phyloP scores from a whole-genome alignment of 1,284 basidiomycete species.

The Ganoderma leucocontextum region DNA sequence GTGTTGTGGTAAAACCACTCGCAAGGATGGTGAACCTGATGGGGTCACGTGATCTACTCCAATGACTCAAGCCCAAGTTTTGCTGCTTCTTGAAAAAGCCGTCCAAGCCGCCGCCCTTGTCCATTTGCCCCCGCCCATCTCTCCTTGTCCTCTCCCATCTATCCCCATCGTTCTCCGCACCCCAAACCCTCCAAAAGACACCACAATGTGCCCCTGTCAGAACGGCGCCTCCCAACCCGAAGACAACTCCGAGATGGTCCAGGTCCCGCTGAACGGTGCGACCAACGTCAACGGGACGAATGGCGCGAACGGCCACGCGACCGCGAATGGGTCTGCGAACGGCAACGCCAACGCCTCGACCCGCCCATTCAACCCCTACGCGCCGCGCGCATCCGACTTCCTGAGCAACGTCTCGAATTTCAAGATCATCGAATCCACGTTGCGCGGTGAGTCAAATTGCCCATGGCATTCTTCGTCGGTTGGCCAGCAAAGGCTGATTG shows the following conservation, averaged over 20 bases:
- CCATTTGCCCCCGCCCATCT: slow-evolving; percentile 5
- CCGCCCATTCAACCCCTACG: slow-evolving; percentile 81
- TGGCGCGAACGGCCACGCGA: slow-evolving; percentile 21
- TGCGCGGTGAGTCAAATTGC: slow-evolving; percentile 73
- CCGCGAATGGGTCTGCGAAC: slow-evolving; percentile 45
- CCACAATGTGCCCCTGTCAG: slow-evolving; percentile 73
- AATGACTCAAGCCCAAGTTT: slow-evolving; percentile 35
- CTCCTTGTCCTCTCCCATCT: slow-evolving; percentile 6
- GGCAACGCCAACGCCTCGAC: slow-evolving; percentile 45
- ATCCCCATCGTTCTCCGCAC: neutral
- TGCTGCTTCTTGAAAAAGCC: slow-evolving; percentile 31
- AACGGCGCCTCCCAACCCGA: slow-evolving; percentile 58
- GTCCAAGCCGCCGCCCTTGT: slow-evolving; percentile 14
- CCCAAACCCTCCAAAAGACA: slow-evolving; percentile 3
- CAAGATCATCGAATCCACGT: slow-evolving; percentile 96
- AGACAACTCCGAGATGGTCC: slow-evolving; percentile 70
- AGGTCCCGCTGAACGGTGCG: slow-evolving; percentile 49
- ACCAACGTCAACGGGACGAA: slow-evolving; percentile 44
- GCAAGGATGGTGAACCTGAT: neutral
- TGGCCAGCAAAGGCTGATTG: slow-evolving; percentile 8
- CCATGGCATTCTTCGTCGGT: slow-evolving; percentile 1
- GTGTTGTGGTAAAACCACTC: neutral
- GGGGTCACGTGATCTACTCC: slow-evolving; percentile 27
- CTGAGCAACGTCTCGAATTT: slow-evolving; percentile 93
- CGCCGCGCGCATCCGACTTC: slow-evolving; percentile 89